Evolutionary conservation across 1,284 basidiomycete genomes (phyloP).

Genomic region (Schizopora paradoxa): DNA sequence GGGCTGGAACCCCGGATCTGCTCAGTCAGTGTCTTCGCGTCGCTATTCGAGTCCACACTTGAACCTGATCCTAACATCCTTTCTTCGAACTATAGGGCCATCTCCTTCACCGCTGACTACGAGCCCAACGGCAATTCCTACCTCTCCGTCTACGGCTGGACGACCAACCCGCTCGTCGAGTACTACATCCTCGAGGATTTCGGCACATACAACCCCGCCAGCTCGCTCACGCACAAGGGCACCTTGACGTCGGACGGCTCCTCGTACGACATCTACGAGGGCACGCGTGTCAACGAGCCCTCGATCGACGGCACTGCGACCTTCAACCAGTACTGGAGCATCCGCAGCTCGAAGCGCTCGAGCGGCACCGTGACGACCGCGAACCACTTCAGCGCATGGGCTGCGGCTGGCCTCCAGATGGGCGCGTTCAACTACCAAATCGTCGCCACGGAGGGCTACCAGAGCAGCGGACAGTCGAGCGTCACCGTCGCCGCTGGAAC

Average conservation of each 20-base stretch:
- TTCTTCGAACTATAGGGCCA: conserved; percentile 18
- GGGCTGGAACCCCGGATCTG: conserved; percentile 30
- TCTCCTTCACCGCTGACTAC: conserved; percentile 25
- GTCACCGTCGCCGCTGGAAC: no score
- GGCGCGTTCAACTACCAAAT: conserved; percentile 36
- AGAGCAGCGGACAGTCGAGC: conserved; percentile 25
- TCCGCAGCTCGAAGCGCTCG: conserved; percentile 27
- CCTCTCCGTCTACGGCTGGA: conserved; percentile 36
- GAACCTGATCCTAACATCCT: conserved; percentile 4
- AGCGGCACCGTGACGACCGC: conserved; percentile 31
- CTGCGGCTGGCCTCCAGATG: conserved; percentile 27
- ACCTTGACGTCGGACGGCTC: conserved; percentile 22
- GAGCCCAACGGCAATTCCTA: conserved; percentile 34
- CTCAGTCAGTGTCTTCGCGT: no score
- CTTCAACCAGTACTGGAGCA: conserved; percentile 35
- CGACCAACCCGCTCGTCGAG: conserved; percentile 29
- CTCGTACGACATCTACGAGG: conserved; percentile 23
- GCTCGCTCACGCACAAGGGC: conserved; percentile 21
- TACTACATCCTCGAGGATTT: no score
- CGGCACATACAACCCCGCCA: no score
- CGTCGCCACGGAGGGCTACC: conserved; percentile 34
- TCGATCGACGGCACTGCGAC: conserved; percentile 30
- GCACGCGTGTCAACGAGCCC: conserved; percentile 21
- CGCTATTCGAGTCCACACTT: conserved; percentile 18
- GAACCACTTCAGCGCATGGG: conserved; percentile 36